Evolutionary conservation across 2,329 filamentous ascomycete species (phyloP), one percentile per base, ranked within the genome.

Genomic region (Fusarium austroafricanum): DNA sequence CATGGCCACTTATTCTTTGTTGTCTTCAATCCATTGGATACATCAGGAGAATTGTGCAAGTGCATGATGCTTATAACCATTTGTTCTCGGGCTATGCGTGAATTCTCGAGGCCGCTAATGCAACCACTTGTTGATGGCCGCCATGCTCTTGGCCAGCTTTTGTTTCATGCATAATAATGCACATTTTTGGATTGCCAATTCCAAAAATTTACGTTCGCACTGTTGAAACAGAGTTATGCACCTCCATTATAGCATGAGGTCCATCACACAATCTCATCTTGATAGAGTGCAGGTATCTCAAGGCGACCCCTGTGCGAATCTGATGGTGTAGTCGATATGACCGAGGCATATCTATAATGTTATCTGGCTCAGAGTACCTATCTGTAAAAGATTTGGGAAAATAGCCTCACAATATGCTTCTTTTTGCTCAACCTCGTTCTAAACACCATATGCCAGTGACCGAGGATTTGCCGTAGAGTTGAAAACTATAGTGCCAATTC

Each of bases 41-140:
- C 4, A 28, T 23, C 21, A 6, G 6, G 33, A 43, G 26, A 18
- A 20, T 44, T 55, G 49, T 55, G 61, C 40, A 64, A 46, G 37
- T 39, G 23, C 45, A 42, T 29, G 33, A 60, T 45, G 53, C 42
- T 62, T 21, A 18, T 47, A 53, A 45, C 61, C 65, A 62, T 52
- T 66, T 33, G 17, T 55, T 62, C 31, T 28, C 10, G 37, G 49
- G 43, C 60, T 40, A 65, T 38, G 43, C 70, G 56, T 49, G 44
- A 31, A 40, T 47, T 39, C 14, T 52, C 45, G 49, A 62, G 60
- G 61, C 61, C 63, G 31, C 66, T 68, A 62, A 71, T 67, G 71
- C 66, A 71, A 64, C 70, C 70, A 58, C 71, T 63, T 68, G 53
- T 49, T 56, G 55, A 50, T 49, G 62, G 63, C 60, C 59, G 47